Percentiles rank a stretch among this genome's conserved stretches.
phyloP scores from a whole-genome alignment of 2,329 filamentous ascomycete species.

The Xylariaceae sp. region DNA sequence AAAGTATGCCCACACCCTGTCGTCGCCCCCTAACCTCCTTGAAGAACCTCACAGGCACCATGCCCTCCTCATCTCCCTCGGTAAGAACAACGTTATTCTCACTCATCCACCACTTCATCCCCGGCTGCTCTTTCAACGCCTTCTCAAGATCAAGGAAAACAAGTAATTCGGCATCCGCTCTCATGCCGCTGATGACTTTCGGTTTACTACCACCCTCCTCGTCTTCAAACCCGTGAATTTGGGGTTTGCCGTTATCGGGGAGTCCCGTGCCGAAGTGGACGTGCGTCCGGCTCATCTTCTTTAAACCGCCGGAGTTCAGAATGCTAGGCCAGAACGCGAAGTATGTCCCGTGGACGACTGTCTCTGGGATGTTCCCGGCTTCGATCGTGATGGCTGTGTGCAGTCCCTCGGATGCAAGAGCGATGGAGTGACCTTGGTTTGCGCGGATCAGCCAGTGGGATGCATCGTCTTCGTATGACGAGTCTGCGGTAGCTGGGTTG shows the following conservation, averaged over 20 bases:
- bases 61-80: slow-evolving; percentile 53
- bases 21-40: slow-evolving; percentile 63
- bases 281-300: slow-evolving; percentile 78
- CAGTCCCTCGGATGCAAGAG: slow-evolving; percentile 65
- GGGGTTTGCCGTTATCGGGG: slow-evolving; percentile 38
- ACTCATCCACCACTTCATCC: slow-evolving; percentile 72
- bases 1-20: slow-evolving; percentile 59
- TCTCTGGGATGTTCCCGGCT: slow-evolving; percentile 54
- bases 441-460: slow-evolving; percentile 82
- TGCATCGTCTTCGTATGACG: slow-evolving; percentile 43
- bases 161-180: slow-evolving; percentile 69
- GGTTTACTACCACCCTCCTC: background rate
- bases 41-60: slow-evolving; percentile 66
- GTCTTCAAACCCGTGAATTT: slow-evolving; percentile 13
- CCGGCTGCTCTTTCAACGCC: slow-evolving; percentile 44
- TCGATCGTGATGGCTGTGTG: slow-evolving; percentile 64
- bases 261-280: slow-evolving; percentile 83
- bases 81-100: slow-evolving; percentile 74
- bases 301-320: slow-evolving; percentile 69
- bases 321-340: slow-evolving; percentile 76
- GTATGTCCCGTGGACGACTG: slow-evolving; percentile 85
- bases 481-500: slow-evolving; percentile 30
- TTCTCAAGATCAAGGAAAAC: slow-evolving; percentile 70
- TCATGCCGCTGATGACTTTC: slow-evolving; percentile 73
- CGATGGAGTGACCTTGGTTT: slow-evolving; percentile 90